Percentiles rank a stretch among this genome's conserved stretches.
Conservation (phyloP, 164 flowering plant genomes). For the Euptelea pleiosperma region DNA sequence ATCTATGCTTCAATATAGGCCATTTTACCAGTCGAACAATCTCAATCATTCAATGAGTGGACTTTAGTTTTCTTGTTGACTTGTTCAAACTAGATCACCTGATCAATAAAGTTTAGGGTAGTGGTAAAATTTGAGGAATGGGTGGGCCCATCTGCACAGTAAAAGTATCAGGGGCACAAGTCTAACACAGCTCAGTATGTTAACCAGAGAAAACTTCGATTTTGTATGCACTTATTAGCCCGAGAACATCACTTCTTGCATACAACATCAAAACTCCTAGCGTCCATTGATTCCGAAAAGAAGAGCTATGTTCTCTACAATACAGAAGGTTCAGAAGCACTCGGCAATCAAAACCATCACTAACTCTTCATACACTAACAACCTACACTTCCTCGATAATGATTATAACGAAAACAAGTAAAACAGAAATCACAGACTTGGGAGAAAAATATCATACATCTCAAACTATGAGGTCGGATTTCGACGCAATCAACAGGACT, state of each 20-base stretch:
- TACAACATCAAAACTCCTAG: constrained; percentile 27
- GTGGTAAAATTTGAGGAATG: no score
- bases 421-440: constrained; percentile 18
- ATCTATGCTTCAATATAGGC: no score
- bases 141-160: no score
- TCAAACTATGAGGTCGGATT: constrained; percentile 14
- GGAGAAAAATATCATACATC: constrained; percentile 40
- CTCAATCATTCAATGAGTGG: no score
- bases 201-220: no score
- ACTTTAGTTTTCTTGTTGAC: no score
- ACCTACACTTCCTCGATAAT: constrained; percentile 41
- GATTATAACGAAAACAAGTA: constrained; percentile 15
- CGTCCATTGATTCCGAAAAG: constrained; percentile 12
- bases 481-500: constrained; percentile 58
- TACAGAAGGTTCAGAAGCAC: constrained; percentile 23
- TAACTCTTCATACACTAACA: constrained; percentile 39
- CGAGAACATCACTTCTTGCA: constrained; percentile 19
- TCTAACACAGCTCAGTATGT: no score
- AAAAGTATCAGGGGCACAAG: no score
- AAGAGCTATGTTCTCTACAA: constrained; percentile 21
- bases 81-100: no score
- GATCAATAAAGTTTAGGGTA: no score
- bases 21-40: no score
- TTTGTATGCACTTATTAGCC: constrained; percentile 9
- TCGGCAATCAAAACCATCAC: constrained; percentile 20